These are phyloP conservation scores for Paspalum notatum DNA, from an alignment of 176 grass and related monocot genomes.

Conservation along the genomic window DNA sequence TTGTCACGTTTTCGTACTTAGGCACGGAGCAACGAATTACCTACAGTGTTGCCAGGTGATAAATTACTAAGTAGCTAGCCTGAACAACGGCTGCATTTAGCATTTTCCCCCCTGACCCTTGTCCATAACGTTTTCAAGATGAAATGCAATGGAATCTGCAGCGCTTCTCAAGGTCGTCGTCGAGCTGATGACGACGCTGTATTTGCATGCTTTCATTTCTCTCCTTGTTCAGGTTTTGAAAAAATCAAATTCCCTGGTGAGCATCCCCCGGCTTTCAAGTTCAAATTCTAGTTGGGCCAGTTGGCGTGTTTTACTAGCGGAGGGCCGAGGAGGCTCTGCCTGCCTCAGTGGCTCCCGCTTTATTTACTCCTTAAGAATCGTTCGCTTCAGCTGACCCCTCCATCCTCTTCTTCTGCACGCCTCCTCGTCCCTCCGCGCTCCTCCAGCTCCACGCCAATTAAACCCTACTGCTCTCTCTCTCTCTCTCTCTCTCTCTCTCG, in stretches of 20 bases:
- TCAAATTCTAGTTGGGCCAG: conserved; percentile 12
- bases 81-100: no score
- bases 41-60: no score
- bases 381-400: conserved; percentile 51
- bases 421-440: conserved; percentile 26
- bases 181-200: no score
- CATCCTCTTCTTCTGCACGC: not conserved
- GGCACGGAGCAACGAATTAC: no score
- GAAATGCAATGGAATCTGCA: no score
- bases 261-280: not conserved
- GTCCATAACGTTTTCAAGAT: no score
- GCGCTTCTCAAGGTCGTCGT: no score
- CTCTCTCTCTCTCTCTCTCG: conserved; percentile 33
- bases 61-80: no score
- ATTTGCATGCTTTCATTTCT: no score
- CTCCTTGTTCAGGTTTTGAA: not conserved
- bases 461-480: conserved; percentile 48
- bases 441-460: conserved; percentile 61
- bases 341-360: conserved; percentile 48
- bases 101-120: no score
- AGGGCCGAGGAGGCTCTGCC: not conserved
- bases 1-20: no score
- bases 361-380: conserved; percentile 75
- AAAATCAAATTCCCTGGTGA: not conserved
- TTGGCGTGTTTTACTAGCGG: conserved; percentile 34